These are phyloP conservation scores for Phenoliferia sp. DNA, from an alignment of 1,284 basidiomycete genomes.

Conservation along the genomic window DNA sequence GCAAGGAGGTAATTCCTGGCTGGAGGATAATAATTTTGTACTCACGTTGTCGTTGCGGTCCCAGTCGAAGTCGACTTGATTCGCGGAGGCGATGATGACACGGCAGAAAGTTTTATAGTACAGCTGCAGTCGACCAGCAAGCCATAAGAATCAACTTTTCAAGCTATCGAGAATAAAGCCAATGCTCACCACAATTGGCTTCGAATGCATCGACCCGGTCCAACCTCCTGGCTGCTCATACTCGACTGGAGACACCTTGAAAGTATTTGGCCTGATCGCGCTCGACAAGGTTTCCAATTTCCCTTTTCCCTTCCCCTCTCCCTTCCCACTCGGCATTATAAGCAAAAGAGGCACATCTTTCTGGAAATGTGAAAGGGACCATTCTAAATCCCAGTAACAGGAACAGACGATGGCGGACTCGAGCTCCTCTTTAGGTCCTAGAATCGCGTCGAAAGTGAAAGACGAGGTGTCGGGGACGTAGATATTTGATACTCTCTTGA, in stretches of 20 bases:
- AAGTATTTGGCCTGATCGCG: slow-evolving; percentile 5
- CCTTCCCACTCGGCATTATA: slow-evolving; percentile 12
- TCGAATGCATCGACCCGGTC: slow-evolving; percentile 18
- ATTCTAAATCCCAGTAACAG: slow-evolving; percentile 7
- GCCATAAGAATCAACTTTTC: not conserved
- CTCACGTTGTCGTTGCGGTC: slow-evolving; percentile 22
- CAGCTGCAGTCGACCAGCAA: not conserved
- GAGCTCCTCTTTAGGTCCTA: slow-evolving; percentile 12
- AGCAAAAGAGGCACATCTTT: slow-evolving; percentile 12
- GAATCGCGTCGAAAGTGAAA: slow-evolving; percentile 17
- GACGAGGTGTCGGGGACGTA: slow-evolving; percentile 7
- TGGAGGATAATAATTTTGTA: too few relatives aligned
- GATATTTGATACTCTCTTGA: slow-evolving; percentile 17
- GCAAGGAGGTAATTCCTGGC: not conserved
- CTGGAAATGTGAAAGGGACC: slow-evolving; percentile 21
- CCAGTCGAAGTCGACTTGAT: slow-evolving; percentile 27
- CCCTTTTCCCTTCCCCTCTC: not conserved
- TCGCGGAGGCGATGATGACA: slow-evolving; percentile 31
- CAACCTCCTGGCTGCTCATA: not conserved
- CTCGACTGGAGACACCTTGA: slow-evolving; percentile 1
- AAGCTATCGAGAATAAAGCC: not conserved
- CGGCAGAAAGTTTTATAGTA: slow-evolving; percentile 18
- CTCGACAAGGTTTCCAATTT: not conserved
- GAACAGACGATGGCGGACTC: slow-evolving; percentile 17
- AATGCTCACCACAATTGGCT: slow-evolving; percentile 8